Evolutionary conservation across 2,329 filamentous ascomycete species (phyloP).

Genomic region (Pestalotiopsis fici): DNA sequence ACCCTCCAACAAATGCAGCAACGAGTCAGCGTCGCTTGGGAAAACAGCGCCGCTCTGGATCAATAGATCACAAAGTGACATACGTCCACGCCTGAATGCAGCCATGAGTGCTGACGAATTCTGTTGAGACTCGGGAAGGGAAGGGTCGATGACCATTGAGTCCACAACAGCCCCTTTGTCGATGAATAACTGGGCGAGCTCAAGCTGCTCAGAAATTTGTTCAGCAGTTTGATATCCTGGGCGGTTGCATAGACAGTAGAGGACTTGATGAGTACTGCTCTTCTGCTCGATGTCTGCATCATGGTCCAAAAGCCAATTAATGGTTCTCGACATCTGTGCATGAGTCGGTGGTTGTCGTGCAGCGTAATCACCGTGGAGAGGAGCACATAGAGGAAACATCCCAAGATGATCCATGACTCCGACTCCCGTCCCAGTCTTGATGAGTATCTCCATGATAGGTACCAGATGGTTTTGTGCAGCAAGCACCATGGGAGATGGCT

Average conservation of each 20-base stretch:
- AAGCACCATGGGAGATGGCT: not conserved
- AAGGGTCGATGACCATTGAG: not conserved
- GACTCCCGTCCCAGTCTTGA: not conserved
- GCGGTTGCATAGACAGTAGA: not conserved
- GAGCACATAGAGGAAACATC: not conserved
- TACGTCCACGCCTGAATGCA: not conserved
- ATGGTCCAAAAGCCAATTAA: not conserved
- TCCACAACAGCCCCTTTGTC: not conserved
- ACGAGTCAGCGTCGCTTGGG: not conserved
- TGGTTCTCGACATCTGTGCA: not conserved
- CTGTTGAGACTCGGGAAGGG: not conserved
- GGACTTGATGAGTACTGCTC: not conserved
- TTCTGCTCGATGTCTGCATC: not conserved
- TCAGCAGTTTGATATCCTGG: not conserved
- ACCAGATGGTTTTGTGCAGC: not conserved
- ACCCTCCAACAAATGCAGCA: not conserved
- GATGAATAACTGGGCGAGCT: not conserved
- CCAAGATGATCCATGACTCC: not conserved
- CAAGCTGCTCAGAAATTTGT: not conserved
- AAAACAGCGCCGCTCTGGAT: not conserved
- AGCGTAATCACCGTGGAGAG: not conserved
- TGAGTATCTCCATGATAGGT: not conserved
- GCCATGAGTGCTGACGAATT: not conserved
- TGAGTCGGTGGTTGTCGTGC: not conserved
- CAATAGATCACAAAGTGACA: not conserved